These are phyloP conservation scores for Suillus americanus DNA, from an alignment of 768 basidiomycete genomes.

Conservation along the genomic window DNA sequence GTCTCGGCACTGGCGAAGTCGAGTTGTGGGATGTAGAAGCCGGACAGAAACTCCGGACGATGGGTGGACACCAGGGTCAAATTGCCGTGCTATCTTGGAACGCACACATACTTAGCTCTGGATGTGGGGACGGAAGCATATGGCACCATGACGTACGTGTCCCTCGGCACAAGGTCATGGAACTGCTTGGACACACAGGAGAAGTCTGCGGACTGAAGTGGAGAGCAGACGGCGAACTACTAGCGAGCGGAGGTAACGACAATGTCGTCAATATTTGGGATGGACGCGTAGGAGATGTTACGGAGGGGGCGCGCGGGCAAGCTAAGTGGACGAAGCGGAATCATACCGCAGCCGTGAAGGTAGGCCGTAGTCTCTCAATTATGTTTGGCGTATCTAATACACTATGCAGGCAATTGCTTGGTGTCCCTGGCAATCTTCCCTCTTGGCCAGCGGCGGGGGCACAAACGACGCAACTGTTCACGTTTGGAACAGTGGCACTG, in stretches of 20 bases:
- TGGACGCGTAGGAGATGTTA: conserved; percentile 63
- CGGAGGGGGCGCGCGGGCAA: conserved; percentile 44
- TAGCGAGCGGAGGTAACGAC: conserved; percentile 96
- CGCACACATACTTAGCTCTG: conserved; percentile 80
- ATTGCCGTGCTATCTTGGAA: conserved; percentile 87
- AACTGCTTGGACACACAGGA: conserved; percentile 85
- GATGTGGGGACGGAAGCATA: conserved; percentile 92
- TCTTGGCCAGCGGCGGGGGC: conserved; percentile 92
- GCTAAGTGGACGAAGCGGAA: conserved; percentile 92
- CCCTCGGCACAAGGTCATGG: conserved; percentile 84
- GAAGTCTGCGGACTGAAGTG: conserved; percentile 94
- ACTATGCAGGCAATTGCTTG: conserved; percentile 82
- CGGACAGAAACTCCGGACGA: conserved; percentile 81
- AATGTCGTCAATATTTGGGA: conserved; percentile 99
- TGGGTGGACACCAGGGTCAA: conserved; percentile 84
- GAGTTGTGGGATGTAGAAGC: conserved; percentile 94
- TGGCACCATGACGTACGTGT: conserved; percentile 96
- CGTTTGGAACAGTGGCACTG: conserved; percentile 90
- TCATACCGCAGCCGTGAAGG: conserved; percentile 87
- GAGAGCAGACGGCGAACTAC: conserved; percentile 82
- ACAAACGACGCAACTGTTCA: conserved; percentile 91
- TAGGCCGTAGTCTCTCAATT: conserved; percentile 16
- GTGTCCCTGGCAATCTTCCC: conserved; percentile 94
- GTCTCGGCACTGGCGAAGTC: conserved; percentile 78
- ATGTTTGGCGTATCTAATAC: background rate